Conservation (phyloP, 176 grass and related monocot species). For the Musa troglodytarum region DNA sequence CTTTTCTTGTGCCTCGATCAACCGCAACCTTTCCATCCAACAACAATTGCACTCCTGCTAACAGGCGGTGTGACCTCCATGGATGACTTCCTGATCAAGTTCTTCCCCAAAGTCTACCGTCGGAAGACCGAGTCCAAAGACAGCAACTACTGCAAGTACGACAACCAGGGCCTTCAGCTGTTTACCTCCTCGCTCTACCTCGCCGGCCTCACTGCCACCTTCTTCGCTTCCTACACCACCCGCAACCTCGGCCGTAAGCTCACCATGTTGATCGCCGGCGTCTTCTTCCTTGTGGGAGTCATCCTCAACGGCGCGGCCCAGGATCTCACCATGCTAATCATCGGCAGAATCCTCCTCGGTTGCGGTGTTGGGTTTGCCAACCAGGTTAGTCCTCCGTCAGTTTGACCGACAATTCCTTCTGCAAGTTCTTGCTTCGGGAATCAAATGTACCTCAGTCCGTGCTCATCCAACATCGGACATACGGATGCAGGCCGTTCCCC, state of each 20-base stretch:
- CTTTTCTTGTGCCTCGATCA: no score
- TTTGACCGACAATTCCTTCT: no score
- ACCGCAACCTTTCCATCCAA: no score
- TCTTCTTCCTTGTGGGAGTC: slow-evolving; percentile 70
- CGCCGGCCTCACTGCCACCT: slow-evolving; percentile 68
- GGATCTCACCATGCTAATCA: slow-evolving; percentile 67
- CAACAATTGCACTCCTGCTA: no score
- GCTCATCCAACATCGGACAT: background rate
- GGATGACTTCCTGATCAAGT: slow-evolving; percentile 60
- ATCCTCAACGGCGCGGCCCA: slow-evolving; percentile 56
- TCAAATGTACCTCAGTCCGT: background rate
- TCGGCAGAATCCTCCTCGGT: slow-evolving; percentile 73
- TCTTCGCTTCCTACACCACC: slow-evolving; percentile 83
- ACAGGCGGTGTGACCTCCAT: slow-evolving; percentile 61
- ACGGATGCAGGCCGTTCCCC: slow-evolving; percentile 42
- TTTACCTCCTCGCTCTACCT: slow-evolving; percentile 94
- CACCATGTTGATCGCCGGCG: slow-evolving; percentile 86
- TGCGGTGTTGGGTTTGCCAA: slow-evolving; percentile 85
- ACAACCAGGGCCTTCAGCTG: slow-evolving; percentile 72
- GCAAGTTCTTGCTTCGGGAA: background rate
- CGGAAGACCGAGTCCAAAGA: slow-evolving; percentile 53
- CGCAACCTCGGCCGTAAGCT: slow-evolving; percentile 56
- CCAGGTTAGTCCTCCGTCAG: slow-evolving; percentile 32
- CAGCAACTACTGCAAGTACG: slow-evolving; percentile 98
- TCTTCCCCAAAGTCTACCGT: slow-evolving; percentile 58